phyloP scores from a whole-genome alignment of 768 basidiomycete genomes.

The Phylloporus sp. region DNA sequence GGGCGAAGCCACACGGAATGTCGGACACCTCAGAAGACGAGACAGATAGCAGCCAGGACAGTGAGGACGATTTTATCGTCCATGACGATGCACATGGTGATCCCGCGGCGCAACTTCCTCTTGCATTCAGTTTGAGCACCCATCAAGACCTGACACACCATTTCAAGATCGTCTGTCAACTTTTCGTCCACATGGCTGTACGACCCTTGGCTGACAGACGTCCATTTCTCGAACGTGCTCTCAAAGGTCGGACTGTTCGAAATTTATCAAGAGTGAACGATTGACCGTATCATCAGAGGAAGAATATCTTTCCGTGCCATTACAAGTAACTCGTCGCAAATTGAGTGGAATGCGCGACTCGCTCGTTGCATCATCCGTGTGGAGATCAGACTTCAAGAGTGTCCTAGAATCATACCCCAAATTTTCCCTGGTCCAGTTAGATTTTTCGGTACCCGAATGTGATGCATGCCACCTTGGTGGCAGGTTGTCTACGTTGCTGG shows the following conservation, averaged over 20 bases:
- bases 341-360: conserved; percentile 66
- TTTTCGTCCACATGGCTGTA: conserved; percentile 79
- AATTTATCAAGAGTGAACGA: not conserved
- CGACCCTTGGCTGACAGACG: conserved; percentile 46
- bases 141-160: conserved; percentile 73
- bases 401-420: conserved; percentile 62
- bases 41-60: conserved; percentile 21
- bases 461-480: conserved; percentile 80
- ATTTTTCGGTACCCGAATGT: conserved; percentile 59
- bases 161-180: conserved; percentile 85
- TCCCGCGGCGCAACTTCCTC: conserved; percentile 49
- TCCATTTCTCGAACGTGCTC: conserved; percentile 49
- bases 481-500: conserved; percentile 59
- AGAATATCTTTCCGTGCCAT: conserved; percentile 70
- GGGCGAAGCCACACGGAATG: conserved; percentile 41
- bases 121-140: conserved; percentile 74
- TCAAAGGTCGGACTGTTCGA: conserved; percentile 37
- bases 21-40: conserved; percentile 36
- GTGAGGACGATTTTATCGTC: conserved; percentile 47
- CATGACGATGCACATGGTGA: conserved; percentile 51
- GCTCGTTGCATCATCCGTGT: conserved; percentile 78
- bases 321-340: conserved; percentile 63
- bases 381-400: conserved; percentile 66
- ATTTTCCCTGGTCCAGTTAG: conserved; percentile 48
- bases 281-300: conserved; percentile 36